Evolutionary conservation across 306 rosid genomes (phyloP), one percentile per base, ranked within the genome.

Genomic region (Ceratonia siliqua): DNA sequence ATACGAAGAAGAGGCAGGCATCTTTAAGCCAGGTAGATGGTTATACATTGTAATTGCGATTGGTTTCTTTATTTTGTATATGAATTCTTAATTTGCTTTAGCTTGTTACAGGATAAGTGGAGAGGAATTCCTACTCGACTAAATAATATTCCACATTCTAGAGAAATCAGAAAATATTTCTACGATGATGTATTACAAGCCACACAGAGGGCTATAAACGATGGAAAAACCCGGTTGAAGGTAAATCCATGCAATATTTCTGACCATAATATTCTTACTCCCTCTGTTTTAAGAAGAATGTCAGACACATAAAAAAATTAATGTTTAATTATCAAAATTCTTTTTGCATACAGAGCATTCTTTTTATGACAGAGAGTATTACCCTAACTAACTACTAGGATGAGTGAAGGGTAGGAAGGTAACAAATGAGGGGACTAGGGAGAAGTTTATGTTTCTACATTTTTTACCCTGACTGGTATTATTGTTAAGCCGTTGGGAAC

Each of bases 111-210:
- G 98, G 97, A 89, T 80, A 79, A 68, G 46, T 94, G 98, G 98
- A 94, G 91, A 85, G 97, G 98, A 46, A 84, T 94, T 77, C 98
- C 97, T 72, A 94, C 98, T 67, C 91, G 84, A 80, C 81, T 94
- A 82, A 91, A 89, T 83, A 94, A 94, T 81, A 90, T 91, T 82
- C 96, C 97, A 35, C 98, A 94, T 78, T 94, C 98, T 11, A 86
- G 93, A 83, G 98, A 91, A 72, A 91, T 91, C 69, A 84, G 98
- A 75, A 80, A 87, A 79, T 94, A 94, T 80, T 94, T 94, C 83
- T 94, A 94, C 30, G 79, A 81, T 35, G 98, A 94, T 68, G 97
- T 91, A 80, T 82, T 90, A 68, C 87, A 70, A 83, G 96, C 95
- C 77, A 94, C 96, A 66, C 77, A 84, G 70, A 87, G 91, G 67